Base-by-base conservation (phyloP, 441 rosid genomes). In the Erodium moschatum region DNA sequence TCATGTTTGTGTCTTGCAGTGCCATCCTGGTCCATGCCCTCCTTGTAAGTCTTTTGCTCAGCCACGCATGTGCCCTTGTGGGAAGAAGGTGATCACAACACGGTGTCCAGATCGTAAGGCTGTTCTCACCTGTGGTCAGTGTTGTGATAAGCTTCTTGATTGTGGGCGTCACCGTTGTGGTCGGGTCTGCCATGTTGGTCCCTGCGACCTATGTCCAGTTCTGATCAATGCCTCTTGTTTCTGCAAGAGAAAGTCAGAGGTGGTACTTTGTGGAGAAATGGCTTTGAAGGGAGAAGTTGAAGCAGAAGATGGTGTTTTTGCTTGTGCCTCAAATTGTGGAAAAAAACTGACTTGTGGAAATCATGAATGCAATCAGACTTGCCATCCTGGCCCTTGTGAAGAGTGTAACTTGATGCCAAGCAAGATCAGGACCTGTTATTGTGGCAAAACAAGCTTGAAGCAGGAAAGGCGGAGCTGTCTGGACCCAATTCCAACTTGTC, bases 21-120 rank as follows among this genome's bases (percentile, higher is more conserved):
- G 98, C 74, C 99, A 95, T 67, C 99, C 96, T 27, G 99, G 98
- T 58, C 99, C 99, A 21, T 95, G 99, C 80, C 98, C 99, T 79
- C 96, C 99, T 33, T 92, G 96, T 74, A 95, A 89, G 81, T 89
- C 92, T 13, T 95, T 95, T 83, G 94, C 98, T 64, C 98, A 92
- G n/a, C 87, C 96, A 1, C 79, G 83, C 31, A 64, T 75, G 58
- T 95, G 99, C 68, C 98, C 97, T 69, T 95, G 98, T 80, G 96
- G 96, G 71, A 95, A 92, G 81, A 86, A 90, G 79, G 76, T 75
- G 66, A 77, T 88, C 73, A 84, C 96, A 16, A 88, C 90, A n/a
- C 84, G 98, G 82, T 95, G 99, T 77, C 86, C 91, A 2, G 99
- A 95, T 75, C 82, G 91, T 61, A 87, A 72, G 70, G 83, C 96